A percentile compares a stretch with the other conserved stretches of the same genome.
Evolutionary conservation across 352 stramenopile species (phyloP).

Genomic region (Pythium rishiriense): DNA sequence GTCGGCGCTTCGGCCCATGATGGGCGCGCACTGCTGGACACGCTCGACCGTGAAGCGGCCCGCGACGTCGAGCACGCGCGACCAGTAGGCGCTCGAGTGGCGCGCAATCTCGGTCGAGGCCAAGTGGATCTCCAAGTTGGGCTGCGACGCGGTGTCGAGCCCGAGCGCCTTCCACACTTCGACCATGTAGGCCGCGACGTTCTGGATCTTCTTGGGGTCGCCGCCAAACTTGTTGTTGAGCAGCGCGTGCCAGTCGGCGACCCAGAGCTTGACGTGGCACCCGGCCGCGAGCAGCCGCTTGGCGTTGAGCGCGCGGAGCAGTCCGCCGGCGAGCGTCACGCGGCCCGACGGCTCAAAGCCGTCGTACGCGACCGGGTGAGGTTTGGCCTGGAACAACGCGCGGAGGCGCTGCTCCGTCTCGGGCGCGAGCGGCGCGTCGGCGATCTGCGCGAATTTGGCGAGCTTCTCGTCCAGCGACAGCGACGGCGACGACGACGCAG

Average conservation of each 20-base stretch:
- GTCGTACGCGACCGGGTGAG: slow-evolving; percentile 93
- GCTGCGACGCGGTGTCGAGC: slow-evolving; percentile 89
- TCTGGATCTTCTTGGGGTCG: slow-evolving; percentile 97
- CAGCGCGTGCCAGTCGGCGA: slow-evolving; percentile 98
- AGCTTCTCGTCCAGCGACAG: slow-evolving; percentile 69
- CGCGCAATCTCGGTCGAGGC: slow-evolving; percentile 94
- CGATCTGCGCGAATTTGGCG: slow-evolving; percentile 56
- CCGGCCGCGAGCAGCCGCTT: slow-evolving; percentile 85
- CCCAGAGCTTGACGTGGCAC: slow-evolving; percentile 97
- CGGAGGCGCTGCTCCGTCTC: slow-evolving; percentile 72
- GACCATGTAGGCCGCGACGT: slow-evolving; percentile 95
- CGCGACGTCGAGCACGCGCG: slow-evolving; percentile 91
- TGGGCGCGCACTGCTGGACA: slow-evolving; percentile 98
- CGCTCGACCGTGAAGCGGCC: slow-evolving; percentile 88
- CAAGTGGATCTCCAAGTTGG: slow-evolving; percentile 97
- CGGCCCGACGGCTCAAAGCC: slow-evolving; percentile 98
- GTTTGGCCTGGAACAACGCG: slow-evolving; percentile 76
- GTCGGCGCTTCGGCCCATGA: slow-evolving; percentile 95
- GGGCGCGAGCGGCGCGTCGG: slow-evolving; percentile 38
- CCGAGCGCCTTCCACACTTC: slow-evolving; percentile 99
- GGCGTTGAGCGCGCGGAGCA: slow-evolving; percentile 96
- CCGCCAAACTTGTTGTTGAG: slow-evolving; percentile 99
- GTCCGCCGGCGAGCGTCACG: slow-evolving; percentile 97
- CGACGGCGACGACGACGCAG: slow-evolving; percentile 31
- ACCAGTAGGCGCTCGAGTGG: slow-evolving; percentile 91